Conservation (phyloP, 2,329 filamentous ascomycete genomes). For the Colletotrichum cuscutae region DNA sequence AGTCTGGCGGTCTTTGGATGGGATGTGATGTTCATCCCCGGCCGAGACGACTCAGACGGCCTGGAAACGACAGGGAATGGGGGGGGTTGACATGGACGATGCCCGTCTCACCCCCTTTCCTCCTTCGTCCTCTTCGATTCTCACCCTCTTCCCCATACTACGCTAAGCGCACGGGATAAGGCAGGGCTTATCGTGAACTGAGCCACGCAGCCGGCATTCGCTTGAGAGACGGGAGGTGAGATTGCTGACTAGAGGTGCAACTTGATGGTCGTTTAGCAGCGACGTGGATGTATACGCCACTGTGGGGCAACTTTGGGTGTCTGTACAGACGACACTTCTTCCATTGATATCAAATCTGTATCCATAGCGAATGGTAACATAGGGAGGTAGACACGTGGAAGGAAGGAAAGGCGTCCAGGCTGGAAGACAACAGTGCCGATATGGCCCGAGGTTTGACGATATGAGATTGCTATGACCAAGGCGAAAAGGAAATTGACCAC, state of each 20-base stretch:
- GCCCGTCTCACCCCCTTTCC: conserved; percentile 26
- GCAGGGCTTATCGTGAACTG: conserved; percentile 19
- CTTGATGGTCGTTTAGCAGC: neutral
- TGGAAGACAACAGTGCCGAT: neutral
- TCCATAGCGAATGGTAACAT: neutral
- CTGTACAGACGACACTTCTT: neutral
- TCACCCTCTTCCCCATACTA: conserved; percentile 9
- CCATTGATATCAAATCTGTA: neutral
- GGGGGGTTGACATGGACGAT: conserved; percentile 24
- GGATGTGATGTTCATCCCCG: neutral
- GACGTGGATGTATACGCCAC: conserved; percentile 9
- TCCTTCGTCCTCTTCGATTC: neutral
- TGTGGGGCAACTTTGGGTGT: neutral
- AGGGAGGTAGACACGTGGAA: neutral
- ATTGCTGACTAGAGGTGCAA: neutral
- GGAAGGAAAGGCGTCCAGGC: neutral
- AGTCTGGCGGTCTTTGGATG: neutral
- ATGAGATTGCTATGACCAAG: neutral
- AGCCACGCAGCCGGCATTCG: neutral
- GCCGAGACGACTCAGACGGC: conserved; percentile 23
- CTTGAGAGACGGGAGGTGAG: neutral
- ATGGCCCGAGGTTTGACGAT: neutral
- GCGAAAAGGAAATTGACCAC: neutral
- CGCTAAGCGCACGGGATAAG: conserved; percentile 28
- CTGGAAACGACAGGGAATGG: conserved; percentile 15